These are phyloP conservation scores for Kurtzmaniella quercitrusa DNA, from an alignment of 1,139 yeast genomes.

Conservation along the genomic window DNA sequence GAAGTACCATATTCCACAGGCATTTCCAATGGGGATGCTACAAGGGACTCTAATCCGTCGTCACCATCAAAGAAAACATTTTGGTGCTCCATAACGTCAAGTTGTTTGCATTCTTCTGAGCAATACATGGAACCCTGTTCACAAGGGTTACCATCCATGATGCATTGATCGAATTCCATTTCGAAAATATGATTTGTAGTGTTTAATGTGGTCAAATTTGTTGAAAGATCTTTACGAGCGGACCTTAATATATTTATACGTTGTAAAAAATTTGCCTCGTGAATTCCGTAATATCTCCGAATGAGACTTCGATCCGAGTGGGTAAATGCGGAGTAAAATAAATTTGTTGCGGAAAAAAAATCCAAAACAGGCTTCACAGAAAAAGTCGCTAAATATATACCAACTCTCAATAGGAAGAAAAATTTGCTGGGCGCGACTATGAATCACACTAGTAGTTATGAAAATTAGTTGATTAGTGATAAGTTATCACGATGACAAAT, in stretches of 20 bases:
- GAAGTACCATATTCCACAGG: constrained; percentile 8
- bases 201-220: background rate
- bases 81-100: constrained; percentile 10
- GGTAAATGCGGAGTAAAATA: constrained; percentile 2
- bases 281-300: background rate
- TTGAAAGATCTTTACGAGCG: background rate
- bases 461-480: background rate
- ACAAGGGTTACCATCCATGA: constrained; percentile 12
- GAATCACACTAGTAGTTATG: background rate
- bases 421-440: constrained; percentile 2
- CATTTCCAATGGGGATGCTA: constrained; percentile 6
- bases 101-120: constrained; percentile 7
- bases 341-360: background rate
- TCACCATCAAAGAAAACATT: constrained; percentile 10
- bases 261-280: background rate
- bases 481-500: background rate
- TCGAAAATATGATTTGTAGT: background rate
- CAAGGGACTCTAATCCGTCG: constrained; percentile 8
- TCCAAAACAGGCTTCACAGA: too few relatives aligned
- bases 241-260: background rate
- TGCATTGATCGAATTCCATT: constrained; percentile 5
- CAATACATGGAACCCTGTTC: constrained; percentile 8
- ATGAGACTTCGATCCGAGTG: background rate
- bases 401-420: background rate
- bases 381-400: background rate